Conservation (phyloP, 495 filamentous ascomycete species). For the Aspergillus cavernicola region DNA sequence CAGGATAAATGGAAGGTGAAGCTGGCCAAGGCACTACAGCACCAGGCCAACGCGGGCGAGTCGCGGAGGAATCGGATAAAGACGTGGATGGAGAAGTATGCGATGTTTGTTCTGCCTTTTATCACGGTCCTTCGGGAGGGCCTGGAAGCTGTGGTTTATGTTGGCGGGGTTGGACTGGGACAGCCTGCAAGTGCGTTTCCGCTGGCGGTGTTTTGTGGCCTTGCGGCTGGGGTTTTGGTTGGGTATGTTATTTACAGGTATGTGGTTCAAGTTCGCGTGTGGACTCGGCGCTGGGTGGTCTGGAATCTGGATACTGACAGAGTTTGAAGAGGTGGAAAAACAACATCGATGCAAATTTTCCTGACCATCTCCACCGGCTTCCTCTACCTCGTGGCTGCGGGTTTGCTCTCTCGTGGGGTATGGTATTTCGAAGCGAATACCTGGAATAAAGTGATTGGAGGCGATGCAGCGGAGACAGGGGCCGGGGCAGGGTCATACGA, state of each 20-base stretch:
- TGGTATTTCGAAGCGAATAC: conserved; percentile 65
- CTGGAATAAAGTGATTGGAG: conserved; percentile 66
- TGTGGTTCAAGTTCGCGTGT: too few relatives aligned
- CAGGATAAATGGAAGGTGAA: conserved; percentile 83
- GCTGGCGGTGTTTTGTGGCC: conserved; percentile 64
- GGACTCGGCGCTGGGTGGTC: too few relatives aligned
- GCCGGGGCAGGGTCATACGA: conserved; percentile 84
- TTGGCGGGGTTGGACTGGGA: conserved; percentile 73
- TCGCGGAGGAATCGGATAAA: conserved; percentile 52
- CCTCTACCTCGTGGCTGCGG: conserved; percentile 60
- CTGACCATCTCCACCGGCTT: conserved; percentile 70
- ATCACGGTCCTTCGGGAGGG: conserved; percentile 79
- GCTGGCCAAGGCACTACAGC: conserved; percentile 61
- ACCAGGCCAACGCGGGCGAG: too few relatives aligned
- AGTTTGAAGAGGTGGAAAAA: conserved; percentile 61
- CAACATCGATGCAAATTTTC: conserved; percentile 70
- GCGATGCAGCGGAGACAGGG: conserved; percentile 71
- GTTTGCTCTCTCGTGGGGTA: conserved; percentile 71
- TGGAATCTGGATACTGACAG: too few relatives aligned
- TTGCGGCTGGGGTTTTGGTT: conserved; percentile 57
- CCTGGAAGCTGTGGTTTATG: conserved; percentile 76
- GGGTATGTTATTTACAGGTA: conserved; percentile 76
- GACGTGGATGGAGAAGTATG: conserved; percentile 67
- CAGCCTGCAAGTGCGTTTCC: conserved; percentile 71
- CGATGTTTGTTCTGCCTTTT: conserved; percentile 79